Percentiles rank a stretch among this genome's conserved stretches.
These are phyloP conservation scores for Halophytophthora polymorphica DNA, from an alignment of 352 stramenopile genomes.

Conservation along the genomic window DNA sequence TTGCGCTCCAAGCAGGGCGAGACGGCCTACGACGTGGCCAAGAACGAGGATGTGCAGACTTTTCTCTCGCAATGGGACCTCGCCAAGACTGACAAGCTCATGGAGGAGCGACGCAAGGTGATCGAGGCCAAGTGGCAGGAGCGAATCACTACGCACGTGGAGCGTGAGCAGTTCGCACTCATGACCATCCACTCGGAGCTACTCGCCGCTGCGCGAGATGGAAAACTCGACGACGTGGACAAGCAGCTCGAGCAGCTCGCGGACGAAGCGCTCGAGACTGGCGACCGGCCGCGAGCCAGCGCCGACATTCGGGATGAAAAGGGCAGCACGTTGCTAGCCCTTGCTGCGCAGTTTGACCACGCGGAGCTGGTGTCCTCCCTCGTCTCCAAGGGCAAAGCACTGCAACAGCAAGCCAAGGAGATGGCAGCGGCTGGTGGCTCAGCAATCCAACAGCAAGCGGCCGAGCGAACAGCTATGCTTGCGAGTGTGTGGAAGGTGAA, in stretches of 20 bases:
- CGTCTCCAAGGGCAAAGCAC: conserved; percentile 57
- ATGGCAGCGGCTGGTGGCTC: conserved; percentile 19
- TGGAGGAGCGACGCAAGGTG: conserved; percentile 55
- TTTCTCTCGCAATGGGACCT: conserved; percentile 73
- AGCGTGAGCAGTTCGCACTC: conserved; percentile 79
- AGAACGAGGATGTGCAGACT: conserved; percentile 58
- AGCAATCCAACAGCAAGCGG: conserved; percentile 19
- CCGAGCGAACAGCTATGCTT: conserved; percentile 31
- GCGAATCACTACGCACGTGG: conserved; percentile 81
- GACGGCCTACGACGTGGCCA: conserved; percentile 84
- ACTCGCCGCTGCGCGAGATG: conserved; percentile 40
- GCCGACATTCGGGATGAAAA: conserved; percentile 78
- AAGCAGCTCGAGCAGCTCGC: conserved; percentile 65
- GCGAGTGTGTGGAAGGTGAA: conserved; percentile 59
- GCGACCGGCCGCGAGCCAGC: conserved; percentile 57
- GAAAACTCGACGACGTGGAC: conserved; percentile 50
- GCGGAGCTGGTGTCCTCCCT: conserved; percentile 54
- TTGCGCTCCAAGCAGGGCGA: conserved; percentile 74
- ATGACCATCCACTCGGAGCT: conserved; percentile 83
- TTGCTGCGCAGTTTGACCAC: conserved; percentile 75
- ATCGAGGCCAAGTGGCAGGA: conserved; percentile 84
- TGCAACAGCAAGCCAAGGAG: conserved; percentile 23
- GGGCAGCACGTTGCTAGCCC: conserved; percentile 67
- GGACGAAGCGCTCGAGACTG: conserved; percentile 59
- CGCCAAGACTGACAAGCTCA: conserved; percentile 56